Base-by-base conservation (phyloP, 164 flowering plant species). In the Annona squamosa region DNA sequence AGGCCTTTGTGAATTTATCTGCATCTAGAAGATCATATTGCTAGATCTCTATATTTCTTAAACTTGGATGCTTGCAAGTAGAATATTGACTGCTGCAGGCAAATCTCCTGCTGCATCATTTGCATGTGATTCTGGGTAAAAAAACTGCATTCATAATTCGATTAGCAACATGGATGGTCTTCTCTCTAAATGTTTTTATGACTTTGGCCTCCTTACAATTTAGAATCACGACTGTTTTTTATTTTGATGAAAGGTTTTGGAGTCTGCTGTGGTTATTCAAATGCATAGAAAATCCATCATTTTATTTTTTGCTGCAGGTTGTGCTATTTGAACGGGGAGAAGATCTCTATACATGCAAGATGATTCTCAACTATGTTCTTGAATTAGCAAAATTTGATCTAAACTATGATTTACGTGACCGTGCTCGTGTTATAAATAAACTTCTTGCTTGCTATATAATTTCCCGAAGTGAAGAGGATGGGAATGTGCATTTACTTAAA, bases 341-440 rank as follows among this genome's bases (percentile, higher is more conserved):
- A 75, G 87, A 86, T 77, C 42, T 79, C 5, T 65, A 44, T 62
- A 82, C 82, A 64, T 78, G 80, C 57, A 78, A 71, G 79, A 84
- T 41, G 69, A 61, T 86, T 70, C 78, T 86, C 59, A 74, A 65
- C 73, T 92, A 87, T 81, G 77, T 91, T 78, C 88, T 95, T 80
- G 92, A 92, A 80, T 84, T 95, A 75, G 96, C 94, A 52, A 90
- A 87, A 75, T 86, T 75, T 84, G 99, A 95, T 78, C 17, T 80
- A 71, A 87, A 85, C 75, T 92, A 91, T 82, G 98, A 95, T 80
- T 79, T 92, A 63, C 94, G 98, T 78, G 98, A 90, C 81, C 89
- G 98, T 73, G 91, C 96, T 69, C 90, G 86, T 71, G 71, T 89
- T 62, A 12, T 92, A 16, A 84, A 83, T 76, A 87, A 84, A 71